phyloP scores from a whole-genome alignment of 495 filamentous ascomycete species.

The Neurospora discreta region DNA sequence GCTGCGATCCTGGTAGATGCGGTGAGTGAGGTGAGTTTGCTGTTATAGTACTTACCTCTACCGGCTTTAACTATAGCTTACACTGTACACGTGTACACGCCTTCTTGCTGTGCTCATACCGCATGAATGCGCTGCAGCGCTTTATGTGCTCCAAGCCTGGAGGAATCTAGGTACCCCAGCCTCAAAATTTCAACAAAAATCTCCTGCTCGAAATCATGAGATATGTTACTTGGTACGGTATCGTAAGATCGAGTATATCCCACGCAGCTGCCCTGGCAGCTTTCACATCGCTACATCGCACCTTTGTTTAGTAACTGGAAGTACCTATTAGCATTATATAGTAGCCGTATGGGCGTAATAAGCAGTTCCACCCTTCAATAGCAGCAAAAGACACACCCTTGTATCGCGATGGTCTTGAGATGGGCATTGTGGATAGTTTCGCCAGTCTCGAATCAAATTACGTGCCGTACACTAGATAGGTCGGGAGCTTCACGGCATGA shows the following conservation, averaged over 20 bases:
- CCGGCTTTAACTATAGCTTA: background rate
- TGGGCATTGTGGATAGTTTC: background rate
- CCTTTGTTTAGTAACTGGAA: background rate
- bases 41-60: background rate
- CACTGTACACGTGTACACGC: background rate
- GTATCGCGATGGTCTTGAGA: background rate
- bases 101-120: background rate
- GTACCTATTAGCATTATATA: background rate
- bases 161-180: background rate
- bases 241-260: background rate
- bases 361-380: background rate
- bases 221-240: background rate
- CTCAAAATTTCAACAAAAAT: background rate
- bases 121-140: background rate
- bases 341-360: background rate
- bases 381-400: background rate
- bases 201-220: background rate
- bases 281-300: background rate
- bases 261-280: background rate
- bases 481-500: background rate
- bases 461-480: background rate
- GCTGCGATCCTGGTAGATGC: background rate
- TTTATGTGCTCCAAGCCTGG: background rate
- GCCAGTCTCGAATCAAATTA: background rate
- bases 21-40: background rate